Base-by-base conservation (phyloP, 768 basidiomycete genomes). In the Strobilomyces echinocephalus region DNA sequence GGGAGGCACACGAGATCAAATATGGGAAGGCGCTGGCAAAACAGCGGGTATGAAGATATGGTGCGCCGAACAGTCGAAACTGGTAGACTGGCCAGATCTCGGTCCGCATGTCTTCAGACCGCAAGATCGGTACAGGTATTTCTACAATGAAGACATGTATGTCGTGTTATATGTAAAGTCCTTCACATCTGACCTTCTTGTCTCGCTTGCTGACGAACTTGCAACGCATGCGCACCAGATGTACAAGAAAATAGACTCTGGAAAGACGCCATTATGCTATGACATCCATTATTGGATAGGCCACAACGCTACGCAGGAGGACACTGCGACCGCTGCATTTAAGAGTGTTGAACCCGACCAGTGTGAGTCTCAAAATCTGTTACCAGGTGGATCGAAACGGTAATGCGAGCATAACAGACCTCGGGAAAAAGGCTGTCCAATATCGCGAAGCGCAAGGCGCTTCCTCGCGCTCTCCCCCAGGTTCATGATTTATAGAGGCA, bases 341-440 rank as follows among this genome's bases (percentile, higher is more conserved):
- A 85, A 83, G 73, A 81, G 82, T 7, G 82, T 84, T 11, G 83
- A 85, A 62, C 71, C 84, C 1, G 84, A 85, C 55, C 83, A 85
- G 58, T 75, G 54, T 41, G 33, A 34, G 35, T 38, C 45, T 53
- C 7, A 10, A 31, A n/a, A 21, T 4, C 11, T 21, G 11, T 24
- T 21, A 24, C 34, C 39, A 11, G 43, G n/a, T 26, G n/a, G 24
- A 26, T 43, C 14, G 26, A 28, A 3, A 6, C 16, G 24, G 3
- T 8, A 7, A 54, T 16, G n/a, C 18, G 24, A 20, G 18, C 18
- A 28, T 30, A 12, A 31, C 15, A 50, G 51, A 34, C 40, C 74
- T 84, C 8, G 72, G 78, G 43, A 82, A 80, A n/a, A 65, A 61
- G 30, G 78, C 82, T 0, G 77, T 83, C 0, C 80, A 82, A 67